These are phyloP conservation scores for Phialophora tarda DNA, from an alignment of 2,329 filamentous ascomycete species.

Conservation along the genomic window DNA sequence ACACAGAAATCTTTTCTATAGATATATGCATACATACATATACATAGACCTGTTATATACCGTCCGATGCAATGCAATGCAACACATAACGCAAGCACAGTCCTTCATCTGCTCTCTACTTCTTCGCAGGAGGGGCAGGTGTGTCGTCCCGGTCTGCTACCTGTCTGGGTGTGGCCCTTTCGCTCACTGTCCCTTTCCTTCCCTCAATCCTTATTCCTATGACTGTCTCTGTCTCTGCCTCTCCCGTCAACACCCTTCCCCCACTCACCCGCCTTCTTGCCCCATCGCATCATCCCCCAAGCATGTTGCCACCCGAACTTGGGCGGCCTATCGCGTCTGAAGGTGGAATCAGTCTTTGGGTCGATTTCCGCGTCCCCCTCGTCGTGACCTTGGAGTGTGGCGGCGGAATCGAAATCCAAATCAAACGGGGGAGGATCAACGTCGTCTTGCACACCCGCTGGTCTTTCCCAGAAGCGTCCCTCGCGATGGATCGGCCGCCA, in stretches of 20 bases:
- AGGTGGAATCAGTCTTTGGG: too few species aligned
- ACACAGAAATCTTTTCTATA: too few species aligned
- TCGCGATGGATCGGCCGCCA: constrained; percentile 70
- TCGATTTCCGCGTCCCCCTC: neutral
- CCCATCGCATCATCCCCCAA: constrained; percentile 61
- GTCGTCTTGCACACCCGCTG: neutral
- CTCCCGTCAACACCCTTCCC: constrained; percentile 56
- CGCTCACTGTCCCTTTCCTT: neutral
- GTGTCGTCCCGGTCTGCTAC: neutral
- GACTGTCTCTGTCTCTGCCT: neutral
- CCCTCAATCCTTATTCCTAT: neutral
- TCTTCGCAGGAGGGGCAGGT: neutral
- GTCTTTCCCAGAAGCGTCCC: constrained; percentile 69
- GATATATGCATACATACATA: too few species aligned
- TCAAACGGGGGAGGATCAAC: neutral
- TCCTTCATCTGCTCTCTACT: neutral
- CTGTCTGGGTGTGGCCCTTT: too few species aligned
- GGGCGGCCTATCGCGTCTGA: too few species aligned
- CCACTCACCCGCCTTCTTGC: constrained; percentile 59
- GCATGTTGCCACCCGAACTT: constrained; percentile 60
- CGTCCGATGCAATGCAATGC: too few species aligned
- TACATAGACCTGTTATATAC: too few species aligned
- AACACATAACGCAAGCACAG: too few species aligned
- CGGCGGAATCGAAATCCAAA: neutral
- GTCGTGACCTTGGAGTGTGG: neutral